These are phyloP conservation scores for Cairneyella variabilis DNA, from an alignment of 495 filamentous ascomycete genomes.

Conservation along the genomic window DNA sequence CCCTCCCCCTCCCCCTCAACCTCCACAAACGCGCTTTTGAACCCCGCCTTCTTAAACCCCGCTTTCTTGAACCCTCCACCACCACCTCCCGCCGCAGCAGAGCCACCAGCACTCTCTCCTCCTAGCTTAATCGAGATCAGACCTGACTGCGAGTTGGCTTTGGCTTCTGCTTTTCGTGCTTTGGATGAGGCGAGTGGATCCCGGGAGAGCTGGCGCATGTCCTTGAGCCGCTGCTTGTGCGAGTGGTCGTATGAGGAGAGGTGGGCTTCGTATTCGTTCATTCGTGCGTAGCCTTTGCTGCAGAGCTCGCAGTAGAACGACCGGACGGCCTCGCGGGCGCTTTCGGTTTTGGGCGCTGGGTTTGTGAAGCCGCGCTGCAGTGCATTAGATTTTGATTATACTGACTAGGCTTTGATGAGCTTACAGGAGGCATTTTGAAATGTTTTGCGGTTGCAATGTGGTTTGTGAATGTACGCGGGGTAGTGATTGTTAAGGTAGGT, in stretches of 20 bases:
- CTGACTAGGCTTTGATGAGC: conserved; percentile 1
- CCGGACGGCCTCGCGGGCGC: conserved; percentile 80
- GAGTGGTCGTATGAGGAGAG: conserved; percentile 67
- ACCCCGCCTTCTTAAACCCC: conserved; percentile 55
- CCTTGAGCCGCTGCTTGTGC: conserved; percentile 63
- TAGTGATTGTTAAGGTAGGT: no score
- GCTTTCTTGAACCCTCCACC: conserved; percentile 27
- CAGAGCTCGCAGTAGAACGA: conserved; percentile 83
- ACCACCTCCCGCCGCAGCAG: conserved; percentile 4
- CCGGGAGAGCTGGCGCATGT: conserved; percentile 62
- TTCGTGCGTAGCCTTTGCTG: conserved; percentile 63
- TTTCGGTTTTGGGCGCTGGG: conserved; percentile 67
- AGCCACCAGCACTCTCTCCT: no score
- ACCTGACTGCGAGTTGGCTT: conserved; percentile 48
- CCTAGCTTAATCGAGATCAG: conserved; percentile 56
- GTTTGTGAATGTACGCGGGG: no score
- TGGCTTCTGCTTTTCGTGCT: conserved; percentile 67
- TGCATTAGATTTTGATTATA: neutral
- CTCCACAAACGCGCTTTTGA: conserved; percentile 49
- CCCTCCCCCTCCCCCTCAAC: conserved; percentile 28
- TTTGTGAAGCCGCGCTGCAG: conserved; percentile 32
- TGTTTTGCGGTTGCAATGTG: neutral
- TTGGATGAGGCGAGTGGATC: conserved; percentile 54
- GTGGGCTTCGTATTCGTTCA: conserved; percentile 69
- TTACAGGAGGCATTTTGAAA: conserved; percentile 42